phyloP scores from a whole-genome alignment of 2,329 filamentous ascomycete genomes.

The Fusarium mundagurra region DNA sequence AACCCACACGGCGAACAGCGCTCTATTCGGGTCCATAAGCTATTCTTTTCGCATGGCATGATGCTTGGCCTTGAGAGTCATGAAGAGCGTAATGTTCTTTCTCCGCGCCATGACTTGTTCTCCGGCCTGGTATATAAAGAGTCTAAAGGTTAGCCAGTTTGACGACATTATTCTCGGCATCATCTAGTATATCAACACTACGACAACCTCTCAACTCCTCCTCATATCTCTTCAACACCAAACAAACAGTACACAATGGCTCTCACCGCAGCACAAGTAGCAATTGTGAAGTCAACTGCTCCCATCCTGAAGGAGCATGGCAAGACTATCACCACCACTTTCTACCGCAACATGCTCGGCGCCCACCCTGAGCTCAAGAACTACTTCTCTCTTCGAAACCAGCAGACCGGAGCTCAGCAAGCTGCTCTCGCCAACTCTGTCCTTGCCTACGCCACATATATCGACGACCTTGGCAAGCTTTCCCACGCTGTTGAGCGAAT shows the following conservation, averaged over 20 bases:
- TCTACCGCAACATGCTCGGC: conserved; percentile 75
- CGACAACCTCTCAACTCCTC: background rate
- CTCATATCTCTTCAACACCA: background rate
- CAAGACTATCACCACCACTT: conserved; percentile 72
- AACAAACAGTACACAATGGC: conserved; percentile 48
- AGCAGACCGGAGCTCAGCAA: conserved; percentile 73
- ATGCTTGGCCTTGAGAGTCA: conserved; percentile 4
- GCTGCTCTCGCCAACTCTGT: conserved; percentile 75
- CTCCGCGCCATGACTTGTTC: conserved; percentile 34
- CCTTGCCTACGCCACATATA: conserved; percentile 76
- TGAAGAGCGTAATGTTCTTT: conserved; percentile 35
- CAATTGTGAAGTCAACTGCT: conserved; percentile 80
- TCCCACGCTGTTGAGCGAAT: conserved; percentile 71
- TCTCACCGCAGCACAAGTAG: conserved; percentile 71
- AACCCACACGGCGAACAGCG: conserved; percentile 23
- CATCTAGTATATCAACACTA: conserved; percentile 14
- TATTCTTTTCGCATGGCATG: conserved; percentile 27
- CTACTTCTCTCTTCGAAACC: conserved; percentile 77
- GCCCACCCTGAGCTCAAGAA: conserved; percentile 73
- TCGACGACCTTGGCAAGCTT: conserved; percentile 74
- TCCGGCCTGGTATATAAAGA: conserved; percentile 35
- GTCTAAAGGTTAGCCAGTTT: background rate
- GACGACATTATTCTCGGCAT: conserved; percentile 3
- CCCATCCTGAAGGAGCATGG: conserved; percentile 77
- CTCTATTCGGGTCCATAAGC: background rate